These are phyloP conservation scores for Raddia distichophylla DNA, from an alignment of 176 grass and related monocot species.

Conservation along the genomic window DNA sequence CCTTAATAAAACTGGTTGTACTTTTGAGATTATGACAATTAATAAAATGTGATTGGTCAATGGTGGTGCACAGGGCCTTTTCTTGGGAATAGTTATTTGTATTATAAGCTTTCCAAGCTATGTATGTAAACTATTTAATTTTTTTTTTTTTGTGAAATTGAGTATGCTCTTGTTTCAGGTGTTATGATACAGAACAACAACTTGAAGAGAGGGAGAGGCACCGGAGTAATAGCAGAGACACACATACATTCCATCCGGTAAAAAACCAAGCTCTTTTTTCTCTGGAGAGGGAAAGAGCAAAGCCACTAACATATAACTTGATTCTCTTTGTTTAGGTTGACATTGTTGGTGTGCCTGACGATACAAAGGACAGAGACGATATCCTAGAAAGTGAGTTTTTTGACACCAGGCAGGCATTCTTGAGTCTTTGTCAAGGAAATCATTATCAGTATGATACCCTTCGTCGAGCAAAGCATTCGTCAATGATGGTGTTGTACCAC, in stretches of 20 bases:
- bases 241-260: slow-evolving; percentile 83
- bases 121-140: not conserved
- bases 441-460: slow-evolving; percentile 99
- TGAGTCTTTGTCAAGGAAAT: slow-evolving; percentile 99
- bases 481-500: slow-evolving; percentile 99
- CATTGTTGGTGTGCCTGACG: slow-evolving; percentile 63
- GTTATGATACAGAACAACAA: slow-evolving; percentile 69
- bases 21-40: not conserved
- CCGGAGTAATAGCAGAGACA: slow-evolving; percentile 73
- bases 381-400: slow-evolving; percentile 99
- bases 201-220: slow-evolving; percentile 89
- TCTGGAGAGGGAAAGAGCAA: slow-evolving; percentile 4
- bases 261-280: slow-evolving; percentile 24
- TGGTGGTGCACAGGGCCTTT: not conserved
- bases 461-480: slow-evolving; percentile 97
- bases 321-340: slow-evolving; percentile 62
- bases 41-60: slow-evolving; percentile 7
- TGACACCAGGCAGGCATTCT: slow-evolving; percentile 95
- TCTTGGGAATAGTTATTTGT: slow-evolving; percentile 6
- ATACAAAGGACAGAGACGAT: slow-evolving; percentile 97
- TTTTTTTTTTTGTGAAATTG: slow-evolving; percentile 15
- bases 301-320: slow-evolving; percentile 32
- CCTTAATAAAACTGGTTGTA: slow-evolving; percentile 21
- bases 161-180: slow-evolving; percentile 58
- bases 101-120: slow-evolving; percentile 13